These are phyloP conservation scores for Candida vartiovaarae DNA, from an alignment of 805 yeast species.

Conservation along the genomic window DNA sequence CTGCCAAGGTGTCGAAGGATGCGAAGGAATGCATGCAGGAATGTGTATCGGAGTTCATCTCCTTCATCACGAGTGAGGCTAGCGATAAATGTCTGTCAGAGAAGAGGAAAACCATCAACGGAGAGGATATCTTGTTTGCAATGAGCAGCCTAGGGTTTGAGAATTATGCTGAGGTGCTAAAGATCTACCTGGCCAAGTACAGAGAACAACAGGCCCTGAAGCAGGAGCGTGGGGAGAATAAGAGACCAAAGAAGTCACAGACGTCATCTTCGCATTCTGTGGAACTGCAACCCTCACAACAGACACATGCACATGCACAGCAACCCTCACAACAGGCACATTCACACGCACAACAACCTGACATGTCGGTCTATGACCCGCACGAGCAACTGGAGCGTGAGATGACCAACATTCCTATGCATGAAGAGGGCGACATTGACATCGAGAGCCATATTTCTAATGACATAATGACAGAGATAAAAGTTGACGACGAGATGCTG, in stretches of 20 bases:
- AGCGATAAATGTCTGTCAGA: slow-evolving; percentile 69
- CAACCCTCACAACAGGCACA: slow-evolving; percentile 2
- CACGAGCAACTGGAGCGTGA: slow-evolving; percentile 19
- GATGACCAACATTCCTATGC: slow-evolving; percentile 20
- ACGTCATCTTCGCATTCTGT: no score
- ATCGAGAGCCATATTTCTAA: slow-evolving; percentile 13
- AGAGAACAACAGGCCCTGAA: slow-evolving; percentile 33
- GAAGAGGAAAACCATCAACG: slow-evolving; percentile 70
- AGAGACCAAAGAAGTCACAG: slow-evolving; percentile 20
- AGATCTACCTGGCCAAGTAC: slow-evolving; percentile 70
- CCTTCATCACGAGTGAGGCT: slow-evolving; percentile 76
- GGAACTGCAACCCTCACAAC: slow-evolving; percentile 1
- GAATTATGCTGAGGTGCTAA: slow-evolving; percentile 71
- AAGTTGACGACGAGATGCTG: slow-evolving; percentile 15
- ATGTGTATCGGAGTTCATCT: slow-evolving; percentile 75
- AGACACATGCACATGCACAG: slow-evolving; percentile 8
- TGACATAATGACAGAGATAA: slow-evolving; percentile 15
- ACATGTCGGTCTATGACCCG: slow-evolving; percentile 7
- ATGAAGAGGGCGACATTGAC: slow-evolving; percentile 14
- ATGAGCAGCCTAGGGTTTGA: slow-evolving; percentile 74
- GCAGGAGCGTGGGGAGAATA: slow-evolving; percentile 22
- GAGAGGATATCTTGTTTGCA: slow-evolving; percentile 69
- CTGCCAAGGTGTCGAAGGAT: slow-evolving; percentile 71
- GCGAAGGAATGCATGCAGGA: slow-evolving; percentile 80
- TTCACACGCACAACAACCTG: background rate